These are phyloP conservation scores for Nepenthes alata DNA, from an alignment of 179 eudicot species.

Conservation along the genomic window DNA sequence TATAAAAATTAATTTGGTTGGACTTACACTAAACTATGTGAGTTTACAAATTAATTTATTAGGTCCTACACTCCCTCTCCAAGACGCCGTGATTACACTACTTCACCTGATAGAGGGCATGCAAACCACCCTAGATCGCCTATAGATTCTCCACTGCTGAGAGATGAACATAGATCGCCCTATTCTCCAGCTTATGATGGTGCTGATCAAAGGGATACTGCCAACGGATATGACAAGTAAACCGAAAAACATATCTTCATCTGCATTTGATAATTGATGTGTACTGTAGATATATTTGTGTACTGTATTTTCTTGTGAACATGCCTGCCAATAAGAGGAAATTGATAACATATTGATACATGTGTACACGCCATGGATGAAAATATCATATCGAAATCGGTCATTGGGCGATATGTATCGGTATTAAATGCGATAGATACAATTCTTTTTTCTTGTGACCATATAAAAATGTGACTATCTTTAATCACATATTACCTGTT, in stretches of 20 bases:
- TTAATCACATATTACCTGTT: too few relatives aligned
- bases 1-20: not conserved
- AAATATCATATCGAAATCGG: too few relatives aligned
- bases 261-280: not conserved
- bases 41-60: constrained; percentile 1
- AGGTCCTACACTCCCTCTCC: constrained; percentile 55
- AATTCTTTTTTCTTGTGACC: too few relatives aligned
- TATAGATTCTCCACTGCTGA: constrained; percentile 23
- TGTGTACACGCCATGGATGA: too few relatives aligned
- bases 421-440: too few relatives aligned
- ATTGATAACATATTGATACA: too few relatives aligned
- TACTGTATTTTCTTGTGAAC: not conserved
- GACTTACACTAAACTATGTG: too few relatives aligned
- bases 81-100: constrained; percentile 35
- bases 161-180: constrained; percentile 28
- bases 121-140: constrained; percentile 36
- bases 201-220: constrained; percentile 21
- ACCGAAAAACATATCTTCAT: not conserved
- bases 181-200: constrained; percentile 28
- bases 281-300: not conserved
- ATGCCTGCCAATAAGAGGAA: too few relatives aligned
- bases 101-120: constrained; percentile 39
- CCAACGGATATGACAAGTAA: constrained; percentile 26
- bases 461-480: too few relatives aligned
- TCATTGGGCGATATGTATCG: too few relatives aligned